A percentile compares a stretch with the other conserved stretches of the same genome.
Conservation (phyloP, 1,284 basidiomycete genomes). For the Inonotus hispidus region DNA sequence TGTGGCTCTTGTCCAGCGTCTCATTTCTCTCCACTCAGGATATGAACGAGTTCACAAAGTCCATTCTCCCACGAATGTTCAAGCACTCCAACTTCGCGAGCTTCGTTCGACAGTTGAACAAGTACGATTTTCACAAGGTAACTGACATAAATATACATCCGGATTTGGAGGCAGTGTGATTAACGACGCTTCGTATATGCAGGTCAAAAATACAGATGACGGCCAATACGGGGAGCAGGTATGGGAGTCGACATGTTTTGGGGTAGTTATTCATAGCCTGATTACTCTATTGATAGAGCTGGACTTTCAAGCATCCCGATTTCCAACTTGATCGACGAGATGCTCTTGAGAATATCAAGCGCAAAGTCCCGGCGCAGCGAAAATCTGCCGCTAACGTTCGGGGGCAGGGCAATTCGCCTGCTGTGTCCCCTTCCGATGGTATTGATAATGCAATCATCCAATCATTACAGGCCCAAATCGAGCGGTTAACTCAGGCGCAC, state of each 20-base stretch:
- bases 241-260: conserved; percentile 25
- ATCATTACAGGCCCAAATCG: conserved; percentile 46
- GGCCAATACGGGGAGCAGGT: conserved; percentile 76
- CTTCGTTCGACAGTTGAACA: conserved; percentile 94
- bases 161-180: background rate
- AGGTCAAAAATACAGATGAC: conserved; percentile 79
- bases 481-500: conserved; percentile 45
- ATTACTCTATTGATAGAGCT: conserved; percentile 48
- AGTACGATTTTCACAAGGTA: conserved; percentile 97
- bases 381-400: conserved; percentile 32
- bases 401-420: conserved; percentile 21
- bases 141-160: background rate
- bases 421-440: conserved; percentile 25
- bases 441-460: conserved; percentile 28
- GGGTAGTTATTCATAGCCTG: background rate
- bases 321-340: conserved; percentile 85
- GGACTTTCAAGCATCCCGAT: conserved; percentile 95
- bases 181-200: conserved; percentile 5
- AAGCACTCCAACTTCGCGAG: conserved; percentile 96
- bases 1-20: background rate
- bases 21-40: conserved; percentile 43
- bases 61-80: conserved; percentile 91
- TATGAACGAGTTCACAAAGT: conserved; percentile 97
- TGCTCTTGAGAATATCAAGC: conserved; percentile 90
- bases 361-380: conserved; percentile 78